Conservation (phyloP, 1,139 yeast species). For the Candida tropicalis region DNA sequence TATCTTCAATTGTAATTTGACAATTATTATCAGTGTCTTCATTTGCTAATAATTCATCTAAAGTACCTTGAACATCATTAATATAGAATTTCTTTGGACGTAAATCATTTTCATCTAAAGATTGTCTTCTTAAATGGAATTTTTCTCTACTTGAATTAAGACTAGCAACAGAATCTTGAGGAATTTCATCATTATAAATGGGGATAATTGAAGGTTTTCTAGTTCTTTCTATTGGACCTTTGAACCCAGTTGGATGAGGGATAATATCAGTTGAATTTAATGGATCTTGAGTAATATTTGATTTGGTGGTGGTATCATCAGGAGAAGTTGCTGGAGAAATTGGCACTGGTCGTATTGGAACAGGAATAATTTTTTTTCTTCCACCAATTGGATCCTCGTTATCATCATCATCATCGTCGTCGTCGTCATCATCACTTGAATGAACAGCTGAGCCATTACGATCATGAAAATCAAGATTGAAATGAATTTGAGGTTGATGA, state of each 20-base stretch:
- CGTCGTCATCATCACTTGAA: constrained; percentile 12
- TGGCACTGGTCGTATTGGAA: not conserved
- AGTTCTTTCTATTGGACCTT: constrained; percentile 2
- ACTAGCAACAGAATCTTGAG: constrained; percentile 17
- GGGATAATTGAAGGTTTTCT: constrained; percentile 40
- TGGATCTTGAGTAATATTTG: constrained; percentile 4
- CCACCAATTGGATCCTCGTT: not conserved
- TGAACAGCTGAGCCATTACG: constrained; percentile 10
- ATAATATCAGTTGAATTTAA: constrained; percentile 3
- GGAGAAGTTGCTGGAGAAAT: not conserved
- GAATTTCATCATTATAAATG: constrained; percentile 25
- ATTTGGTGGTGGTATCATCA: not conserved
- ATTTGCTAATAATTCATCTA: constrained; percentile 64
- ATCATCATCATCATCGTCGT: constrained; percentile 10
- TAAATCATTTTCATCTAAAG: constrained; percentile 59
- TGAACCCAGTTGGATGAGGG: constrained; percentile 11
- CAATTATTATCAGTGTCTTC: constrained; percentile 88
- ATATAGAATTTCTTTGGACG: constrained; percentile 65
- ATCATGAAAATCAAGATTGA: constrained; percentile 10
- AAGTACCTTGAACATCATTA: constrained; percentile 72
- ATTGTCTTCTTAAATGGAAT: constrained; percentile 53
- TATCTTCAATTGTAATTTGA: constrained; percentile 91
- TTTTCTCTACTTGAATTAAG: constrained; percentile 10
- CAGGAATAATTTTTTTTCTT: not conserved
- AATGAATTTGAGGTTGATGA: constrained; percentile 6